A percentile compares a stretch with the other conserved stretches of the same genome.
phyloP scores from a whole-genome alignment of 768 basidiomycete genomes.

The Strobilomyces echinocephalus region DNA sequence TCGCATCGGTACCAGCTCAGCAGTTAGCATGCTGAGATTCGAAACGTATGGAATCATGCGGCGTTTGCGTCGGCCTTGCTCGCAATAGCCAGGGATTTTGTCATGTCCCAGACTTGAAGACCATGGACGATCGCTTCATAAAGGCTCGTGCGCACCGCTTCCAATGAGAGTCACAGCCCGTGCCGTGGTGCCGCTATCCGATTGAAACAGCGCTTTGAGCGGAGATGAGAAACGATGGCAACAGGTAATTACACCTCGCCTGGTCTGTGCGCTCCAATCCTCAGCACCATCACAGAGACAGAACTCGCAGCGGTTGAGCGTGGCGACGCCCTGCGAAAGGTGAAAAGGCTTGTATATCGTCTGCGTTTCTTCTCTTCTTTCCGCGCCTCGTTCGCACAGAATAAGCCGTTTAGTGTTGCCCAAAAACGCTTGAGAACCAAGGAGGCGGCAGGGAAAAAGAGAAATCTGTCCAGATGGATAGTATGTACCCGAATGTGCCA shows the following conservation, averaged over 20 bases:
- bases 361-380: conserved; percentile 34
- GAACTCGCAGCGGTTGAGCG: conserved; percentile 37
- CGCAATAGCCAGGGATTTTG: not conserved
- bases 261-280: conserved; percentile 34
- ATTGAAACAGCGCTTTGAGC: conserved; percentile 23
- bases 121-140: conserved; percentile 21
- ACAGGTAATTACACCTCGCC: conserved; percentile 20
- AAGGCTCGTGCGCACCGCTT: conserved; percentile 24
- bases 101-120: conserved; percentile 5
- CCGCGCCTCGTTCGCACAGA: conserved; percentile 38
- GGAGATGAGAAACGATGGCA: conserved; percentile 25
- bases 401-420: conserved; percentile 43
- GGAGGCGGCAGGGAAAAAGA: conserved; percentile 36
- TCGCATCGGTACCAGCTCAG: not conserved
- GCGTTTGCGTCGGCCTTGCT: not conserved
- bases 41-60: not conserved
- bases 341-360: conserved; percentile 38
- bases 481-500: conserved; percentile 45
- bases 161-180: conserved; percentile 3
- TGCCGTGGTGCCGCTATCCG: conserved; percentile 26
- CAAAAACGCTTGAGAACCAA: conserved; percentile 40
- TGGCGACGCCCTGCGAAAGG: conserved; percentile 35
- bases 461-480: conserved; percentile 39
- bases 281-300: conserved; percentile 38
- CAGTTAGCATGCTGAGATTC: not conserved